Evolutionary conservation across 345 rosid genomes (phyloP).

Genomic region (Brassica carinata): DNA sequence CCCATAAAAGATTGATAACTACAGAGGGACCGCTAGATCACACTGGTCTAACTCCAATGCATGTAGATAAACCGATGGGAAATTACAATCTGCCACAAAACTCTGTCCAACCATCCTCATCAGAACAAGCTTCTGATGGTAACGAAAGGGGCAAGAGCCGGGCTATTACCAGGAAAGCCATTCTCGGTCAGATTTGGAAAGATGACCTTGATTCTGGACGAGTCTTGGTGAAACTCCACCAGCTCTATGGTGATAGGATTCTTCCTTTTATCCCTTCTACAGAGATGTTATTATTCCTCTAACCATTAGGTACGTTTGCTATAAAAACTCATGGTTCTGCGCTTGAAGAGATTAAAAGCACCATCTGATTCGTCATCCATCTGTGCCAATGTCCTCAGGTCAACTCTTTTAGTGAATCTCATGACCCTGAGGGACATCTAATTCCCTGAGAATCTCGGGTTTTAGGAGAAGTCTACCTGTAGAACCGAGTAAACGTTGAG

Average conservation of each 20-base stretch:
- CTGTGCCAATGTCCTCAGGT: conserved; percentile 34
- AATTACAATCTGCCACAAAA: conserved; percentile 41
- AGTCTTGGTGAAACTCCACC: conserved; percentile 60
- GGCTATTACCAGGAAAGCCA: conserved; percentile 49
- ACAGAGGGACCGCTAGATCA: conserved; percentile 39
- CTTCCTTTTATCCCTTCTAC: conserved; percentile 76
- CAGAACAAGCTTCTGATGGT: conserved; percentile 42
- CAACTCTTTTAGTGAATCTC: neutral
- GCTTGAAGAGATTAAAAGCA: conserved; percentile 3
- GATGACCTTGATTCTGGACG: conserved; percentile 75
- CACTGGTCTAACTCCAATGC: conserved; percentile 44
- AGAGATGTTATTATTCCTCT: conserved; percentile 75
- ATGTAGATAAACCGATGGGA: conserved; percentile 41
- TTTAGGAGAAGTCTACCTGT: conserved; percentile 4
- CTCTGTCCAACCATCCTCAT: conserved; percentile 49
- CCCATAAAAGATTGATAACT: conserved; percentile 55
- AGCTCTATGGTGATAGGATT: conserved; percentile 71
- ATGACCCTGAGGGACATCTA: conserved; percentile 36
- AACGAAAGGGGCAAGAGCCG: conserved; percentile 27
- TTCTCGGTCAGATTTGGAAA: conserved; percentile 71
- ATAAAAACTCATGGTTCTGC: neutral
- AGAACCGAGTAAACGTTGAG: neutral
- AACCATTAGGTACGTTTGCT: conserved; percentile 22
- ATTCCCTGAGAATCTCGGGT: conserved; percentile 36
- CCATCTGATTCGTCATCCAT: conserved; percentile 46